Evolutionary conservation across 148 eudicot species (phyloP), one percentile per base, ranked within the genome.

Genomic region (Fallopia convolvulus): DNA sequence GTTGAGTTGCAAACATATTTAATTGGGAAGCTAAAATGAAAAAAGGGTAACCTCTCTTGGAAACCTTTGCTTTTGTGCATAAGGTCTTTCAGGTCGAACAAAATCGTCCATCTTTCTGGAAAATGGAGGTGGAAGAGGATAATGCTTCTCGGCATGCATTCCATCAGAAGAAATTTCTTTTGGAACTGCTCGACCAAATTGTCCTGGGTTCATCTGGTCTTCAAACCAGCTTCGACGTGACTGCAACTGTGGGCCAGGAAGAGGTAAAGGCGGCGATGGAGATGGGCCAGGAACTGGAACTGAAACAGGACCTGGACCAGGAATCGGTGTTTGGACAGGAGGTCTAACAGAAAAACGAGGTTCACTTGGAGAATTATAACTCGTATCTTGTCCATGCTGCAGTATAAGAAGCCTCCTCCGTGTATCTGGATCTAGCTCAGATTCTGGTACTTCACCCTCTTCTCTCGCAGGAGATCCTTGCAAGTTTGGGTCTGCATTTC

Each of bases 371-470:
- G 83, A 60, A 48, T 68, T 85, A 50, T 94, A 95, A 85, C 91
- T 86, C 48, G 75, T 73, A 82, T 95, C 99, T 83, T 83, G 92
- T 40, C 99, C 99, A 83, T 95, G 99, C 78, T 95, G 97, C 81
- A 95, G 83, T 79, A 95, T 95, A 70, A 95, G 98, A 68, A 95
- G 93, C 82, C 99, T 81, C 82, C 99, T 82, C 84, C 99, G 87
- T 48, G 97, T 92, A 81, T 95, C 99, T 18, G 99, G 97, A 87
- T 95, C 99, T 76, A 95, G 81, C 84, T 95, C 99, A 82, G 94
- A 89, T 84, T 93, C 99, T 61, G 97, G 97, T 72, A 95, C 97
- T 81, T 95, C 99, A 46, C 99, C 99, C 80, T 95, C 99, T 87
- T 95, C 99, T 78, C 90, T 86, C 42, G 99, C 93, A 83, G 98